Evolutionary conservation across 495 filamentous ascomycete species (phyloP).

Genomic region (Aspergillus steynii): DNA sequence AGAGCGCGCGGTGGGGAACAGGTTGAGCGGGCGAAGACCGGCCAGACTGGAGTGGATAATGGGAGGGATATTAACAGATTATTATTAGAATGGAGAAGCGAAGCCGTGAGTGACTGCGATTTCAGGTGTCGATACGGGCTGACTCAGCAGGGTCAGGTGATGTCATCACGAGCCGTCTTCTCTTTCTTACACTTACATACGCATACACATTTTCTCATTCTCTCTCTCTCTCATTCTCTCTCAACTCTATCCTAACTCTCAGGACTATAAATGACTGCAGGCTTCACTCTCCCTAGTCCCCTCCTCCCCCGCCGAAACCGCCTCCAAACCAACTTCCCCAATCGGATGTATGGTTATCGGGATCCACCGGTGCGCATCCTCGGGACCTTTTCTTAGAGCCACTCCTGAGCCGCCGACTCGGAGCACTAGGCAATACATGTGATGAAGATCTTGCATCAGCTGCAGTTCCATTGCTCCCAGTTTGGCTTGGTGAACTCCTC

Average conservation of each 20-base stretch:
- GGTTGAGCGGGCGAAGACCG: background rate
- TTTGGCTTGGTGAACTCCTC: background rate
- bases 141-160: conserved; percentile 30
- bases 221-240: background rate
- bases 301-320: background rate
- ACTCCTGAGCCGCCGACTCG: conserved; percentile 1
- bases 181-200: background rate
- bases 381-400: conserved; percentile 1
- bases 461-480: background rate
- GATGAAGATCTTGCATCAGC: conserved; percentile 7
- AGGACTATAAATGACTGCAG: too few species aligned
- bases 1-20: background rate
- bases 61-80: background rate
- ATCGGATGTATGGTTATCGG: background rate
- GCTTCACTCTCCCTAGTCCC: background rate
- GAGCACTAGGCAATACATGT: conserved; percentile 7
- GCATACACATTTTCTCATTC: too few species aligned
- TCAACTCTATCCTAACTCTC: background rate
- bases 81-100: background rate
- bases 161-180: conserved; percentile 20
- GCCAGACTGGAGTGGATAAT: background rate
- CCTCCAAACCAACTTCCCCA: background rate
- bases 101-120: conserved; percentile 3
- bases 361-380: conserved; percentile 13
- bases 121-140: conserved; percentile 17